Evolutionary conservation across 768 basidiomycete genomes (phyloP), one percentile per base, ranked within the genome.

Genomic region (Lactarius deliciosus): DNA sequence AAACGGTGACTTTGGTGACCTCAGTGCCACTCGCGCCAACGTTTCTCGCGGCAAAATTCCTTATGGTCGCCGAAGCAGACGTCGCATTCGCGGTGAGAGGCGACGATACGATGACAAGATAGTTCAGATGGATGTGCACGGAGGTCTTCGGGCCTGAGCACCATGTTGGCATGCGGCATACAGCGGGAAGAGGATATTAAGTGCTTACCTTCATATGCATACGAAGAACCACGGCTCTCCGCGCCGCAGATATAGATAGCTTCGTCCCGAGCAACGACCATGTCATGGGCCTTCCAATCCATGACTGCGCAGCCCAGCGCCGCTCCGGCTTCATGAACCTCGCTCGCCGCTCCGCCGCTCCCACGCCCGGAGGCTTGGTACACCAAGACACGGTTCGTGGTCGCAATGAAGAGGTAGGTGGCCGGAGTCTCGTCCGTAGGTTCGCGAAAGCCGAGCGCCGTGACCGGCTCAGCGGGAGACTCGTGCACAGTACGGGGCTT

Each of bases 71-170:
- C 5, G 90, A 89, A 0, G 87, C 79, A 2, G 88, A 85, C 0
- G 85, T 78, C 0, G 87, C 84, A 6, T 85, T 80, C 0, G 91
- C 85, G 3, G 86, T 79, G 71, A 93, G 86, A 0, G 94, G 91
- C 0, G 96, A 94, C 0, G 96, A 93, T 8, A 96, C 86, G 64
- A 97, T 91, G 69, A 96, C 85, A 58, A 97, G 84, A 72, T 96
- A 96, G 72, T 91, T 92, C n/a, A 83, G 76, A 73, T 89, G 90
- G 0, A 86, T 85, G 64, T 90, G 81, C 28, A 96, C 81, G n/a
- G 87, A 87, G 0, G 86, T 86, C 78, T 96, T 96, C 61, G 83
- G 81, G 7, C 90, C 89, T 92, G 71, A 25, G 9, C n/a, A 36
- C 8, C 18, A 40, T 2, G 60, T 67, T n/a, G 61, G 34, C n/a